phyloP scores from a whole-genome alignment of 495 filamentous ascomycete species.

The Penicillium robsamsonii region DNA sequence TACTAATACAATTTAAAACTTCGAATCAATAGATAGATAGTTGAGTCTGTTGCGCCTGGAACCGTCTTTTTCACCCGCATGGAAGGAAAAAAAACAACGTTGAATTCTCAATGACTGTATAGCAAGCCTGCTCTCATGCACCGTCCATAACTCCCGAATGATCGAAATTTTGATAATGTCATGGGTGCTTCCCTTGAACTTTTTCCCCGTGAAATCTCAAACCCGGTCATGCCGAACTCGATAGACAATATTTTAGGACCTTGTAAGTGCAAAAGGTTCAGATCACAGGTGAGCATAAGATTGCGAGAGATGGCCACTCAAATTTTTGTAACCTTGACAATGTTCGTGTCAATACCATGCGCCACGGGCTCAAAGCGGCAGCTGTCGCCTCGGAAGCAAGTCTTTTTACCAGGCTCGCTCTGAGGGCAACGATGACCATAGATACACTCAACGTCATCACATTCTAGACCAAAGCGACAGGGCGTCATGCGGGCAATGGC shows the following conservation, averaged over 20 bases:
- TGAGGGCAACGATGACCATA: conserved; percentile 70
- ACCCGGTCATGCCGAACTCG: conserved; percentile 9
- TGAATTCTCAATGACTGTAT: conserved; percentile 1
- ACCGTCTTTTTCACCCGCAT: conserved; percentile 5
- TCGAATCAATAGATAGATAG: conserved; percentile 3
- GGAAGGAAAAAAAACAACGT: neutral
- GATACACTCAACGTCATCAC: conserved; percentile 74
- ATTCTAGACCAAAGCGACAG: conserved; percentile 70
- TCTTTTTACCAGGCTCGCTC: conserved; percentile 47
- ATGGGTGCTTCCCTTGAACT: conserved; percentile 4
- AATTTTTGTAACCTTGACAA: conserved; percentile 53
- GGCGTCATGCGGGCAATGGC: conserved; percentile 76
- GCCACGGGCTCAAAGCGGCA: conserved; percentile 50
- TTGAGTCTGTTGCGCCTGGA: conserved; percentile 3
- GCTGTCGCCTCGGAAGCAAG: conserved; percentile 50
- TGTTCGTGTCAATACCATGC: conserved; percentile 52
- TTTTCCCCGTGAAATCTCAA: conserved; percentile 9
- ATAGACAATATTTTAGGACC: conserved; percentile 7
- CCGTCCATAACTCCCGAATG: conserved; percentile 11
- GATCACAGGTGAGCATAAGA: conserved; percentile 6
- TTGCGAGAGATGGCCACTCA: conserved; percentile 20
- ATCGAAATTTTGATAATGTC: conserved; percentile 10
- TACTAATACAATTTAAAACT: conserved; percentile 11
- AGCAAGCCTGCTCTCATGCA: conserved; percentile 11
- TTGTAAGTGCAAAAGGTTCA: conserved; percentile 1